Base-by-base conservation (phyloP, 768 basidiomycete genomes). In the Pisolithus orientalis region DNA sequence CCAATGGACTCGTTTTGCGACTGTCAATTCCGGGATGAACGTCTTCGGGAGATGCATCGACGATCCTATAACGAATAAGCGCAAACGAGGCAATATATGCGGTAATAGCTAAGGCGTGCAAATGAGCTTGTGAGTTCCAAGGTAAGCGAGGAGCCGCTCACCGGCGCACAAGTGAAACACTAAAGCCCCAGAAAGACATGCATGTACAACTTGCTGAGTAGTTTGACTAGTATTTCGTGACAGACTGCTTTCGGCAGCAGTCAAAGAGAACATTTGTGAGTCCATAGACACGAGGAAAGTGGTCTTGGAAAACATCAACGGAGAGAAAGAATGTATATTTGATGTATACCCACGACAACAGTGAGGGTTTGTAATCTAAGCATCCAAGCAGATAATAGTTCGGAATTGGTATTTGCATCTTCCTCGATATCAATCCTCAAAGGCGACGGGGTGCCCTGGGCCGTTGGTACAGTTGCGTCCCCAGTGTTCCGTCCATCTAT, bases 121-220 rank as follows among this genome's bases (percentile, higher is more conserved):
- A 39, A 48, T 27, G 53, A 37, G 5, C 8, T 0, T 10, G 13
- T 37, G 13, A 17, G 34, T 16, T 17, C 21, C 42, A 42, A 7
- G 37, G 16, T 28, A 14, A 53, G 3, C 29, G 5, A 29, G 32
- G 50, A 53, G 21, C 32, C 14, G 58, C 66, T 24, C 39, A 66
- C 66, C 5, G 48, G 66, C 60, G 55, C 58, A 66, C 8, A 70
- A 45, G 27, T 69, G 66, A 44, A 68, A 64, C 32, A 69, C 46
- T 39, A 68, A 47, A 24, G 68, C 66, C 5, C 68, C 68, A 6
- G 64, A 40, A 44, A 68, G 62, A 49, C 62, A 64, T 11, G 59
- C 32, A 53, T 68, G 66, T 24, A 70, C 49, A 14, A 68, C 28
- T 25, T 68, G 58, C 34, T 59, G 62, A 16, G 56, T 31, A 1